phyloP scores from a whole-genome alignment of 2,329 filamentous ascomycete genomes.

The Clarireedia monteithiana region DNA sequence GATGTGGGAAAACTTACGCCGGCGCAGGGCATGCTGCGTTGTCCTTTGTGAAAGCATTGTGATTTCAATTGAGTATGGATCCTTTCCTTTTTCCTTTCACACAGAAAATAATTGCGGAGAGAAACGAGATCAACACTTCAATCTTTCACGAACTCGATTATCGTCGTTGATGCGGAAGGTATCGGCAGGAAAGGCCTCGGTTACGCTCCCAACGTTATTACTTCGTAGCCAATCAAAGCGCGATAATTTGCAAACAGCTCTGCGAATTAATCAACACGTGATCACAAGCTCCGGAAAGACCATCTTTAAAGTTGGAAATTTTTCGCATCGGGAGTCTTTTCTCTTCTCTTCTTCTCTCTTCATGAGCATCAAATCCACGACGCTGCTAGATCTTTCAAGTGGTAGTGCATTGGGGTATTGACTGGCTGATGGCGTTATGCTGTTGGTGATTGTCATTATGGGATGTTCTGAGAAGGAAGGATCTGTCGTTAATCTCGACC shows the following conservation, averaged over 20 bases:
- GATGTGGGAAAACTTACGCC: constrained; percentile 27
- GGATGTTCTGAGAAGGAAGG: constrained; percentile 30
- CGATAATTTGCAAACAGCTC: constrained; percentile 12
- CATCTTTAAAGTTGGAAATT: background rate
- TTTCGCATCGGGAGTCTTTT: constrained; percentile 1
- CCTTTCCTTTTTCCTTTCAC: background rate
- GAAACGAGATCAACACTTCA: no score
- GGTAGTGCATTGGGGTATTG: constrained; percentile 22
- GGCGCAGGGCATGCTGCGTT: constrained; percentile 36
- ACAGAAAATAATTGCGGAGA: background rate
- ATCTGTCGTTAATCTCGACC: constrained; percentile 35
- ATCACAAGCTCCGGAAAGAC: constrained; percentile 7
- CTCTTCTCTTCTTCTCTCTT: constrained; percentile 14
- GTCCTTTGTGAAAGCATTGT: constrained; percentile 38
- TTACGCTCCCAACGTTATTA: constrained; percentile 3
- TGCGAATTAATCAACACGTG: background rate
- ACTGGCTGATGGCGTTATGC: constrained; percentile 27
- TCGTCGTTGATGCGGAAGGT: constrained; percentile 21
- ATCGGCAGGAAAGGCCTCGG: constrained; percentile 16
- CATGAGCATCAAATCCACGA: constrained; percentile 29
- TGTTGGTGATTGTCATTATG: constrained; percentile 17
- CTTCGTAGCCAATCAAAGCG: constrained; percentile 13
- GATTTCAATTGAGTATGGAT: constrained; percentile 11
- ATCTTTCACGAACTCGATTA: constrained; percentile 6
- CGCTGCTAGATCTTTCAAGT: constrained; percentile 24